Base-by-base conservation (phyloP, 2,329 filamentous ascomycete species). In the Pseudovirgaria hyperparasitica region DNA sequence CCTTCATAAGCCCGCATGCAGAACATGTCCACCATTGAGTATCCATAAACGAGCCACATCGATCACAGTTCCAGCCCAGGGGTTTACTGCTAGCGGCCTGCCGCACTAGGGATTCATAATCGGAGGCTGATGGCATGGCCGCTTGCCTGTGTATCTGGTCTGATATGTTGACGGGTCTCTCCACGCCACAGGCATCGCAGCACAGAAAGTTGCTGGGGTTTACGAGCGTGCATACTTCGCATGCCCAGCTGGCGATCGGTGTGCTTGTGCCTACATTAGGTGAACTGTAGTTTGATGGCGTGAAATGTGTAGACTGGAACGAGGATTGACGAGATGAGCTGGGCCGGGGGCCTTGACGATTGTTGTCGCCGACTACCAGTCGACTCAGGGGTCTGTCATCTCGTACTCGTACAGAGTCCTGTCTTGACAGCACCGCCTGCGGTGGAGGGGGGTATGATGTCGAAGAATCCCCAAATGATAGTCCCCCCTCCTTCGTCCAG, bases 1-100 rank as follows among this genome's bases (percentile, higher is more conserved):
- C 26, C 34, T 75, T 76, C 67, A 76, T 69, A 6, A 48, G 55
- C 26, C 71, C 70, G 45, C 72, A 76, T 8, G 55, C 55, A 9
- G 64, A 63, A 38, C 72, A 76, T 4, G 69, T 74, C 71, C 70
- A 76, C 70, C 70, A 76, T 38, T 70, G 53, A 12, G 59, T 62
- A 45, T 76, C 72, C 69, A 75, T 76, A 33, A 72, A 76, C 1
- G 63, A 62, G 5, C 68, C 67, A 33, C 72, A 77, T 5, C 54
- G 49, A 27, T 55, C 40, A 43, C 72, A 77, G 28, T 63, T 55
- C 72, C 72, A 76, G 1, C 70, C 71, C 12, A 72, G 40, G 3
- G 64, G 60, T 23, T 62, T 56, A 39, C 40, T 24, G 43, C 45
- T 4, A 48, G 47, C 10, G 46, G 48, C 21, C n/a, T n/a, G n/a